Evolutionary conservation across 345 rosid species (phyloP).

Genomic region (Camelina sativa): DNA sequence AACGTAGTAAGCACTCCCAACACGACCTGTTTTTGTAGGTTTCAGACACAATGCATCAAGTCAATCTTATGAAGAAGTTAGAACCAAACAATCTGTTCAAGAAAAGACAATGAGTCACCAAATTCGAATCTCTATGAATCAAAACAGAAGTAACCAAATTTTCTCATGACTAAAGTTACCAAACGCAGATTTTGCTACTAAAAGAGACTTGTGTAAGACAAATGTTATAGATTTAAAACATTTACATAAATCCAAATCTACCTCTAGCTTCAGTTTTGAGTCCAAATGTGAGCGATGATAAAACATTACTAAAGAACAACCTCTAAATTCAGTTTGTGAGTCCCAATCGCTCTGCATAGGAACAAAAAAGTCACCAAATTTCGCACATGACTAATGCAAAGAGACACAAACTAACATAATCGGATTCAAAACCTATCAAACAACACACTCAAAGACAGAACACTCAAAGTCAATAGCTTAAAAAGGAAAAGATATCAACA

Average conservation of each 20-base stretch:
- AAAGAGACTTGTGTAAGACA: neutral
- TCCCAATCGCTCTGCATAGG: neutral
- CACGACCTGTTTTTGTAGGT: slow-evolving; percentile 56
- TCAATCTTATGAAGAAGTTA: neutral
- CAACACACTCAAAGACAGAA: slow-evolving; percentile 51
- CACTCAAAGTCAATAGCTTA: slow-evolving; percentile 84
- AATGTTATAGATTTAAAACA: neutral
- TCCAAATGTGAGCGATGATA: too few species aligned
- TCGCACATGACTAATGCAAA: neutral
- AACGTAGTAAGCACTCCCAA: slow-evolving; percentile 88
- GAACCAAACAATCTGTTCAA: neutral
- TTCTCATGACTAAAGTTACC: neutral
- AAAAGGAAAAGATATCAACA: slow-evolving; percentile 39
- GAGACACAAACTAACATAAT: neutral
- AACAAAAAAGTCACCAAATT: neutral
- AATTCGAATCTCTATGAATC: neutral
- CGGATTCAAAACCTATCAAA: too few species aligned
- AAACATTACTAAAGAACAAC: neutral
- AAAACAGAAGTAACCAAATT: neutral
- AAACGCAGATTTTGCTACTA: neutral
- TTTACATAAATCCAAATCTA: neutral
- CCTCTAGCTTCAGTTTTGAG: too few species aligned
- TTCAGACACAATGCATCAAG: slow-evolving; percentile 4
- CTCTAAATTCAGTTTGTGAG: neutral
- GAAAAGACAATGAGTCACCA: neutral